Conservation (phyloP, 371 early-diverging fungal species). For the Choanephora cucurbitarum region DNA sequence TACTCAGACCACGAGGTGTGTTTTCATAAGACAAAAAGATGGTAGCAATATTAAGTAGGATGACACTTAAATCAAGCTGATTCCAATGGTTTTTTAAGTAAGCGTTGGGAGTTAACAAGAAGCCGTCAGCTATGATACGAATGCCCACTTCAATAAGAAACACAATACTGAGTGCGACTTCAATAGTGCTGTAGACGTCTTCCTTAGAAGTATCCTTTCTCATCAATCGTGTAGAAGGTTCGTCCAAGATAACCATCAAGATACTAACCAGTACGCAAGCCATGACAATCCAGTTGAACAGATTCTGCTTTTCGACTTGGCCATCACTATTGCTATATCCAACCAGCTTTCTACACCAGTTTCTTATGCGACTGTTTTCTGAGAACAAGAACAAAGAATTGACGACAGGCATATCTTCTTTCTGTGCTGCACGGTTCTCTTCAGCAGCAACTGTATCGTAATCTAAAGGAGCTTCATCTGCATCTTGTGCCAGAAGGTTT, state of each 20-base stretch:
- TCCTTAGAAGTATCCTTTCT: conserved; percentile 32
- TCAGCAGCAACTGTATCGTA: conserved; percentile 47
- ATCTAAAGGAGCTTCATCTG: conserved; percentile 34
- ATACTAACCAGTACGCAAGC: conserved; percentile 59
- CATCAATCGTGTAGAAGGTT: conserved; percentile 51
- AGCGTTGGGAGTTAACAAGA: conserved; percentile 50
- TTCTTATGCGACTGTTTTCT: conserved; percentile 30
- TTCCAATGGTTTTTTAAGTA: conserved; percentile 62
- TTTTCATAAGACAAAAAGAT: conserved; percentile 41
- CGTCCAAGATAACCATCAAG: conserved; percentile 57
- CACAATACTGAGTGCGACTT: conserved; percentile 44
- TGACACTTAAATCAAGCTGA: conserved; percentile 53
- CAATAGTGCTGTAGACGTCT: conserved; percentile 42
- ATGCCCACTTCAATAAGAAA: conserved; percentile 55
- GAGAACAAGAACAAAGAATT: conserved; percentile 45
- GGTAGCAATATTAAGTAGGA: conserved; percentile 50
- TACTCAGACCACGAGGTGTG: conserved; percentile 42
- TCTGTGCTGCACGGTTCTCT: conserved; percentile 42
- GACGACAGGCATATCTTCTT: conserved; percentile 21
- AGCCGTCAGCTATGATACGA: conserved; percentile 58
- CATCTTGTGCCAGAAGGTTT: conserved; percentile 19
- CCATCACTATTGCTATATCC: conserved; percentile 37
- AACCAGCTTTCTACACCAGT: conserved; percentile 41
- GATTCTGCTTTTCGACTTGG: conserved; percentile 39
- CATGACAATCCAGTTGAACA: conserved; percentile 66